phyloP scores from a whole-genome alignment of 1,284 basidiomycete genomes.

The Trametes polyzona region DNA sequence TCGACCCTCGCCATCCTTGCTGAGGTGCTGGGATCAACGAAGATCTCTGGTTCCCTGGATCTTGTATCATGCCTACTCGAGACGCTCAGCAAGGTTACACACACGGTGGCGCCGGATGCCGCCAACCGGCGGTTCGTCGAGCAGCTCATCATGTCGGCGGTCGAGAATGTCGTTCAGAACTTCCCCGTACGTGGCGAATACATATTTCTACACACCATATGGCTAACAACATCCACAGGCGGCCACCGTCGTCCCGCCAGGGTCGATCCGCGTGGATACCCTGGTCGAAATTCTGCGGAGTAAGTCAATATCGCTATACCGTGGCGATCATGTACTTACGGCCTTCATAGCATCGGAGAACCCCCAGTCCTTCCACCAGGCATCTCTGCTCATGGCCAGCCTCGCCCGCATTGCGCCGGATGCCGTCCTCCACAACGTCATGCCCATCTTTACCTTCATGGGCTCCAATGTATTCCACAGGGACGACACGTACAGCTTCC shows the following conservation, averaged over 20 bases:
- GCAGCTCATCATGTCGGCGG: constrained; percentile 83
- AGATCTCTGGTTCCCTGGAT: constrained; percentile 70
- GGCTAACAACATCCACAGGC: constrained; percentile 28
- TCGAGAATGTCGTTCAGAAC: constrained; percentile 71
- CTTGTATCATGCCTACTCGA: constrained; percentile 79
- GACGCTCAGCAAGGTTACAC: constrained; percentile 70
- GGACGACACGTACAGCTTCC: constrained; percentile 95
- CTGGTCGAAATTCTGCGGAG: constrained; percentile 87
- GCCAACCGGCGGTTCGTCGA: constrained; percentile 82
- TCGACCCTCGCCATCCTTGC: constrained; percentile 62
- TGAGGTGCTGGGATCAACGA: constrained; percentile 70
- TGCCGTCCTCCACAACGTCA: constrained; percentile 91
- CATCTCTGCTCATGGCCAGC: constrained; percentile 87
- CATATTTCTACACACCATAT: neutral
- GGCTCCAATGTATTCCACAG: constrained; percentile 95
- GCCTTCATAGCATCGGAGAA: constrained; percentile 77
- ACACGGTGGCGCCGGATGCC: constrained; percentile 49
- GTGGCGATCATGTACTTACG: constrained; percentile 2
- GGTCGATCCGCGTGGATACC: constrained; percentile 72
- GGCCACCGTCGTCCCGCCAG: constrained; percentile 41
- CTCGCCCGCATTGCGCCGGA: constrained; percentile 88
- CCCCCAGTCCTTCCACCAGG: constrained; percentile 94
- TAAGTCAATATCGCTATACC: constrained; percentile 39
- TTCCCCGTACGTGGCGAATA: constrained; percentile 50
- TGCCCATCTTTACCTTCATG: constrained; percentile 99